Evolutionary conservation across 2,329 filamentous ascomycete genomes (phyloP), one percentile per base, ranked within the genome.

Genomic region (Pseudocercospora pini-densiflorae): DNA sequence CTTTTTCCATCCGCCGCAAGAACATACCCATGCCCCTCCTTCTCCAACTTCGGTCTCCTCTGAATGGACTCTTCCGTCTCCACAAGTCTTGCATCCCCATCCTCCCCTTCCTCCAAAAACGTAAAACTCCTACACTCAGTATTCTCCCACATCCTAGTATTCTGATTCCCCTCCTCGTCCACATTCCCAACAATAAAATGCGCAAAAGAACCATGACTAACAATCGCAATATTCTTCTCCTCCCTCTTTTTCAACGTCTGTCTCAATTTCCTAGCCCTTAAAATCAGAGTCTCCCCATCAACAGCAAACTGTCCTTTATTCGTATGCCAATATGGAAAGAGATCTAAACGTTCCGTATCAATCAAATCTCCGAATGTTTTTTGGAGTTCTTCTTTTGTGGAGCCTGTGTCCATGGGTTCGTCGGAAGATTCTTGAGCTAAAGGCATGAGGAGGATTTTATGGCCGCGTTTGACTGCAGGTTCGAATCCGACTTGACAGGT

Each of bases 401-500:
- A 36, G 12, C 33, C 33, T 16, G 33, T 36, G 33, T 36, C 33
- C 33, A 36, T 36, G 33, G 33, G 33, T 16, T 36, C 33, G 12
- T 36, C 33, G 12, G 33, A 36, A 36, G 12, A 16, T 16, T 36
- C 33, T 36, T 36, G 33, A 5, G 33, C 33, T 36, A 36, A 36
- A 5, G 33, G 33, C 33, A 36, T 36, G 33, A 36, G 33, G 12
- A 36, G 33, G 33, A 36, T 36, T 36, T 36, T 36, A 5, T 36
- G 33, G 3, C 33, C 33, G 12, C 33, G 3, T 36, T 36, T 36
- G 14, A 69, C 55, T 3, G 59, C 66, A 0, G 86, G 83, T n/a
- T 84, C 84, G 64, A 73, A 73, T 36, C 54, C 57, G 58, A 61
- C 58, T 31, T 63, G 54, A 21, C 70, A 71, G 1, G 72, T 74